Evolutionary conservation across 2,329 filamentous ascomycete species (phyloP).

Genomic region (Penicillium decumbens): DNA sequence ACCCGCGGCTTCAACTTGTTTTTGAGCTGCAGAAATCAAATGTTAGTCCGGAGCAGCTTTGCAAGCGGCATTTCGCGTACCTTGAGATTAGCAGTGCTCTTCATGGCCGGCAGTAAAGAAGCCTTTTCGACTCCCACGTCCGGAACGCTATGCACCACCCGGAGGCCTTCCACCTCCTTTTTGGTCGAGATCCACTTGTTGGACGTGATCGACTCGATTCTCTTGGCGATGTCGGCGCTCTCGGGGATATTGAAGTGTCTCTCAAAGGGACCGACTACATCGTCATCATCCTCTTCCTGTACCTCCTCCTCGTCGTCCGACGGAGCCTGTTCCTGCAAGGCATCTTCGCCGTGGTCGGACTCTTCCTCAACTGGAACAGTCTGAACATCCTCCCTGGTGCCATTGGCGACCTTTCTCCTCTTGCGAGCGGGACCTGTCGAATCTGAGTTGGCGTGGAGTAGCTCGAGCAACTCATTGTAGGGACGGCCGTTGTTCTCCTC

Average conservation of each 20-base stretch:
- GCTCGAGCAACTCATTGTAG: slow-evolving; percentile 55
- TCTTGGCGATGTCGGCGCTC: slow-evolving; percentile 54
- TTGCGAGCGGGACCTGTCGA: slow-evolving; percentile 47
- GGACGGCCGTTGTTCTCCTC: slow-evolving; percentile 41
- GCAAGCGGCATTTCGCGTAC: slow-evolving; percentile 18
- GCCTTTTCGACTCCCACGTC: slow-evolving; percentile 25
- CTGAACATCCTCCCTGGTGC: slow-evolving; percentile 22
- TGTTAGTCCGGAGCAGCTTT: background rate
- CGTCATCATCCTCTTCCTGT: slow-evolving; percentile 35
- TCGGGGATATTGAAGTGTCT: slow-evolving; percentile 69
- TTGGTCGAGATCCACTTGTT: slow-evolving; percentile 49
- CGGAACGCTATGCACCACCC: slow-evolving; percentile 29
- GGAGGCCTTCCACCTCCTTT: slow-evolving; percentile 32
- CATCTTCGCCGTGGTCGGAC: slow-evolving; percentile 37
- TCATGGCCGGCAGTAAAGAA: slow-evolving; percentile 28
- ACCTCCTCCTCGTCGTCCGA: slow-evolving; percentile 41
- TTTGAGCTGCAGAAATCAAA: slow-evolving; percentile 59
- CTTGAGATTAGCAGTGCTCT: slow-evolving; percentile 34
- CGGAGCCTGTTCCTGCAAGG: slow-evolving; percentile 48
- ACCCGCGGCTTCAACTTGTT: slow-evolving; percentile 59
- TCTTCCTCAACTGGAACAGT: slow-evolving; percentile 27
- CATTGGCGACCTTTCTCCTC: slow-evolving; percentile 49
- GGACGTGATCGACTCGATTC: slow-evolving; percentile 44
- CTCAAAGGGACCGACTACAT: slow-evolving; percentile 68
- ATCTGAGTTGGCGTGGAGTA: slow-evolving; percentile 45